Percentiles rank a stretch among this genome's conserved stretches.
phyloP scores from a whole-genome alignment of 257 asterid genomes.

The Nicotiana sylvestris region DNA sequence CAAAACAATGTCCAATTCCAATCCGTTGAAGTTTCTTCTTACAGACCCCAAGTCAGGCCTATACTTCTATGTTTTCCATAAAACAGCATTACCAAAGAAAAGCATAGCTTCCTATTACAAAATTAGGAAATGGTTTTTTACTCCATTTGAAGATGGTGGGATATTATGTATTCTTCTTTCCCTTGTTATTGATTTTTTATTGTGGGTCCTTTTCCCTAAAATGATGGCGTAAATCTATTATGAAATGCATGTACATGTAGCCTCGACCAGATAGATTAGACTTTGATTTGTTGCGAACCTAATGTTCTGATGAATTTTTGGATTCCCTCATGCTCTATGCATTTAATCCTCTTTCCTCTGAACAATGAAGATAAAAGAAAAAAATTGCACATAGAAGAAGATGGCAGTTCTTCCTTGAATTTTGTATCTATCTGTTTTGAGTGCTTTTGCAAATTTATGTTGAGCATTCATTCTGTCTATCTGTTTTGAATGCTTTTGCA shows the following conservation, averaged over 20 bases:
- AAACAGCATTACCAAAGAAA: not conserved
- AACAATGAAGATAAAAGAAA: not conserved
- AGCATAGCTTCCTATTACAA: not conserved
- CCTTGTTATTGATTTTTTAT: not conserved
- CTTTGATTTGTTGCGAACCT: not conserved
- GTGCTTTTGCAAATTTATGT: constrained; percentile 3
- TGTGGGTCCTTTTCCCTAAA: not conserved
- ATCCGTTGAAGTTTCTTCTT: not conserved
- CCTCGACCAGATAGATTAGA: not conserved
- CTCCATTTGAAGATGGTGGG: not conserved
- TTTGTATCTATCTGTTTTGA: not conserved
- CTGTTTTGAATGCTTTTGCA: not conserved
- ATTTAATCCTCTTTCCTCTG: not conserved
- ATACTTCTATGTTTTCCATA: not conserved
- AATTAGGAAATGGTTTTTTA: not conserved
- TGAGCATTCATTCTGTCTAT: not conserved
- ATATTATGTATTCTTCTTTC: not conserved
- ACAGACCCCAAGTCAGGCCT: not conserved
- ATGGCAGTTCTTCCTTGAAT: not conserved
- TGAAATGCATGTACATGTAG: not conserved
- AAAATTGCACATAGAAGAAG: not conserved
- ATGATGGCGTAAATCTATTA: not conserved
- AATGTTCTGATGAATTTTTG: not conserved
- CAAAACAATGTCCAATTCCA: not conserved
- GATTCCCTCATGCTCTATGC: not conserved